Conservation (phyloP, 2,329 filamentous ascomycete genomes). For the Orbilia ellipsospora region DNA sequence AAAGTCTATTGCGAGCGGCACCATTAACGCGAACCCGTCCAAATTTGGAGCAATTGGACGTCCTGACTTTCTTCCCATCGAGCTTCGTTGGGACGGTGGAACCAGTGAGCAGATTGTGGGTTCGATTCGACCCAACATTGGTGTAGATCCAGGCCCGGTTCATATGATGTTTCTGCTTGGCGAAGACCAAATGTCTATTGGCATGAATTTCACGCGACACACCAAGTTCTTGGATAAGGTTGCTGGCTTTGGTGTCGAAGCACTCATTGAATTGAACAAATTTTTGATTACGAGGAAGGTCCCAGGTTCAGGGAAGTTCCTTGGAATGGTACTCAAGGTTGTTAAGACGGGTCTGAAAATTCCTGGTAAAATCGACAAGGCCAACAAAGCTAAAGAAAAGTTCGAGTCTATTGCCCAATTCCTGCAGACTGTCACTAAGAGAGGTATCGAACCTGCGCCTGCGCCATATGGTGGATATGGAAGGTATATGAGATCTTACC, state of each 20-base stretch:
- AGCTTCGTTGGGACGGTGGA: not conserved
- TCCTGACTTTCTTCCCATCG: not conserved
- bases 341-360: not conserved
- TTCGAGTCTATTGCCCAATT: not conserved
- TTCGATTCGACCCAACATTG: not conserved
- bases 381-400: not conserved
- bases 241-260: constrained; percentile 9
- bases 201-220: constrained; percentile 1
- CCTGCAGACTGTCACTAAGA: not conserved
- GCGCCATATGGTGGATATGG: not conserved
- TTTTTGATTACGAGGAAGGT: not conserved
- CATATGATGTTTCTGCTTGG: constrained; percentile 3
- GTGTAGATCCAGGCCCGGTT: not conserved
- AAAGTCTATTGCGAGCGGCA: not conserved
- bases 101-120: not conserved
- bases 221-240: not conserved
- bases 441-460: not conserved
- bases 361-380: not conserved
- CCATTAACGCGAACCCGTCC: not conserved
- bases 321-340: not conserved
- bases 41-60: constrained; percentile 9
- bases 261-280: constrained; percentile 3
- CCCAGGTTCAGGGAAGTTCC: too few relatives aligned
- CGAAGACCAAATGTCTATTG: not conserved
- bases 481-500: constrained; percentile 1